Conservation (phyloP, 352 stramenopile genomes). For the Peronospora destructor region DNA sequence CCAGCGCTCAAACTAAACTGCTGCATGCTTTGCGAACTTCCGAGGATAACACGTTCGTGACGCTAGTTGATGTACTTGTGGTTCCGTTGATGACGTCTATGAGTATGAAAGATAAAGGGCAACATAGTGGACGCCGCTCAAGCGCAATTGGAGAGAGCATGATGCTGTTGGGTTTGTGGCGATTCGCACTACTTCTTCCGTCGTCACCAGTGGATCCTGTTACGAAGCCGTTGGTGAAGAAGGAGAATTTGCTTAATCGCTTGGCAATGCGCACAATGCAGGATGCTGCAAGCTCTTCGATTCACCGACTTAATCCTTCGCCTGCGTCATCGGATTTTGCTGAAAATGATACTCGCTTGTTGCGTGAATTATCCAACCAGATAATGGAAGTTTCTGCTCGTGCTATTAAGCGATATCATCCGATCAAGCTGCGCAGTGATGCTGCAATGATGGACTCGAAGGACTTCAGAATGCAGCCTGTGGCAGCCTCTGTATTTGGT, state of each 20-base stretch:
- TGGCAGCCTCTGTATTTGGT: constrained; percentile 46
- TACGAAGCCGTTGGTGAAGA: constrained; percentile 90
- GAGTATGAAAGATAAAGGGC: constrained; percentile 6
- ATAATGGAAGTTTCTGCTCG: constrained; percentile 31
- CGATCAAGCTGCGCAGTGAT: constrained; percentile 10
- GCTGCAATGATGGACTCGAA: constrained; percentile 10
- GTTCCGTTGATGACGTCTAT: constrained; percentile 27
- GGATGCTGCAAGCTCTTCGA: constrained; percentile 46
- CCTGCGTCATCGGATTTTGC: constrained; percentile 23
- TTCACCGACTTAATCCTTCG: constrained; percentile 46
- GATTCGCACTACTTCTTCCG: constrained; percentile 90
- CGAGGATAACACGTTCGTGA: constrained; percentile 29
- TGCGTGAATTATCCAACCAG: constrained; percentile 18
- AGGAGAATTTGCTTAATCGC: constrained; percentile 86
- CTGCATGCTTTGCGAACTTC: constrained; percentile 32
- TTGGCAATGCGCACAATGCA: constrained; percentile 70
- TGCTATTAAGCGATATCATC: constrained; percentile 50
- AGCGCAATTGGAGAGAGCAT: constrained; percentile 61
- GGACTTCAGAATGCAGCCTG: constrained; percentile 22
- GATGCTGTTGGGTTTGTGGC: constrained; percentile 89
- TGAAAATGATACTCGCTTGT: constrained; percentile 9
- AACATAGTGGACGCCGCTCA: neutral
- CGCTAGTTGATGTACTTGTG: constrained; percentile 38
- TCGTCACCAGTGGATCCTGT: constrained; percentile 94
- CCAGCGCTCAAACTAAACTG: constrained; percentile 16